These are phyloP conservation scores for Zalaria obscura DNA, from an alignment of 2,329 filamentous ascomycete species.

Conservation along the genomic window DNA sequence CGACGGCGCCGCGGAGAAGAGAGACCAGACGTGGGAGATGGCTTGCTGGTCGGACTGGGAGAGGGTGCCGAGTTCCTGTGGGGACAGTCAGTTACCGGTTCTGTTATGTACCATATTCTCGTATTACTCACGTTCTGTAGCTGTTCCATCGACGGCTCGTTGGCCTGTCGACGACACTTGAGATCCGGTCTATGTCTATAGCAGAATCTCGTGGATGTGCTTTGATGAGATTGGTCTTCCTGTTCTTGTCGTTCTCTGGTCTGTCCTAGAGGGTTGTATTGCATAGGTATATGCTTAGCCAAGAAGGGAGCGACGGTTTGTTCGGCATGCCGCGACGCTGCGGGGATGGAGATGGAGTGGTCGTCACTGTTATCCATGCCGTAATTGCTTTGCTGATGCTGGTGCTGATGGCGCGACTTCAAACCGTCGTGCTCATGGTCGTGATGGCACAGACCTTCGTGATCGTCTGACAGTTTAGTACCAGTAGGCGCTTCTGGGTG, in stretches of 20 bases:
- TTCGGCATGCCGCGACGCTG: slow-evolving; percentile 48
- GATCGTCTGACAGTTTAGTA: slow-evolving; percentile 4
- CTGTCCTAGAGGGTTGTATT: slow-evolving; percentile 65
- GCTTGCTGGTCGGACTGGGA: slow-evolving; percentile 80
- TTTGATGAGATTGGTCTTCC: slow-evolving; percentile 15
- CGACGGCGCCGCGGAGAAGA: slow-evolving; percentile 88
- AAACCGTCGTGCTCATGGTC: slow-evolving; percentile 18
- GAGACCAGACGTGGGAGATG: slow-evolving; percentile 93
- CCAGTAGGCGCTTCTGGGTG: background rate
- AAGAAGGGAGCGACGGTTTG: slow-evolving; percentile 80
- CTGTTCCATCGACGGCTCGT: slow-evolving; percentile 92
- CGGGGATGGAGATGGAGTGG: slow-evolving; percentile 24
- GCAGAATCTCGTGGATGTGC: slow-evolving; percentile 64
- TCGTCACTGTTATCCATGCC: slow-evolving; percentile 10
- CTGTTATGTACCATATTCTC: slow-evolving; percentile 16
- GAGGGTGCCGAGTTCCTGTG: slow-evolving; percentile 65
- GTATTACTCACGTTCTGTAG: slow-evolving; percentile 64
- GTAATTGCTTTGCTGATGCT: slow-evolving; percentile 1
- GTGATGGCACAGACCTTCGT: slow-evolving; percentile 15
- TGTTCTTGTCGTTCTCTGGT: slow-evolving; percentile 18
- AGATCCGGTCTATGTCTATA: slow-evolving; percentile 90
- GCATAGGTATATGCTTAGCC: slow-evolving; percentile 73
- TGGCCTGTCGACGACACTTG: slow-evolving; percentile 82
- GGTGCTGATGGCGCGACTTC: slow-evolving; percentile 6
- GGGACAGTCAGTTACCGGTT: background rate